Conservation (phyloP, 2,329 filamentous ascomycete genomes). For the Exophiala sp. region DNA sequence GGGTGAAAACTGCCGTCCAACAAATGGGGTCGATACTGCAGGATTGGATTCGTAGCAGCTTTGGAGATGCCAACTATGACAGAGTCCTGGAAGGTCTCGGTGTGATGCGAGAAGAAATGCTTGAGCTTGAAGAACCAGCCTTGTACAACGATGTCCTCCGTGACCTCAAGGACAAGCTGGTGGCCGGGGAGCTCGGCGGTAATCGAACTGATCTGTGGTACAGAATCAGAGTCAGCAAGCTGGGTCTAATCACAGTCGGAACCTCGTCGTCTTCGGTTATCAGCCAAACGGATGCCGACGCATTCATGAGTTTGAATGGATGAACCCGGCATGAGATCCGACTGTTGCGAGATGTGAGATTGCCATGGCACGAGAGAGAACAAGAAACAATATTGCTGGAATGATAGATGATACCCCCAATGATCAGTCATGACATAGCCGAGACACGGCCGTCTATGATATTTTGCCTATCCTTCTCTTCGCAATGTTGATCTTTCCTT, state of each 20-base stretch:
- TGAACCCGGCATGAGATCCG: background rate
- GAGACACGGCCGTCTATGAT: conserved; percentile 31
- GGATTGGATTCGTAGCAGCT: conserved; percentile 62
- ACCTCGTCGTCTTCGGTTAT: conserved; percentile 8
- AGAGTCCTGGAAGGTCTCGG: conserved; percentile 69
- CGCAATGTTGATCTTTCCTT: conserved; percentile 44
- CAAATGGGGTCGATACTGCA: conserved; percentile 71
- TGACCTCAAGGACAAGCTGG: conserved; percentile 64
- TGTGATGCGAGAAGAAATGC: conserved; percentile 70
- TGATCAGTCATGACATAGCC: conserved; percentile 1
- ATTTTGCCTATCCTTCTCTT: conserved; percentile 45
- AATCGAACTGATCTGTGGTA: conserved; percentile 81
- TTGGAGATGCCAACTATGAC: conserved; percentile 69
- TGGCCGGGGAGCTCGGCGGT: conserved; percentile 65
- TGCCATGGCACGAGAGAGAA: background rate
- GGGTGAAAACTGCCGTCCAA: conserved; percentile 61
- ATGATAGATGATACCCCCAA: conserved; percentile 9
- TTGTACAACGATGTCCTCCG: conserved; percentile 70
- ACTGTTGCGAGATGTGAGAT: background rate
- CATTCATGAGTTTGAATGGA: conserved; percentile 13
- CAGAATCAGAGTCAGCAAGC: conserved; percentile 56
- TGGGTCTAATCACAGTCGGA: conserved; percentile 59
- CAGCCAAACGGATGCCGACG: conserved; percentile 9
- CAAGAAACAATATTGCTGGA: background rate
- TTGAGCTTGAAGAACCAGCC: conserved; percentile 66